A percentile compares a stretch with the other conserved stretches of the same genome.
phyloP scores from a whole-genome alignment of 345 rosid species.

The Syzygium aromaticum region DNA sequence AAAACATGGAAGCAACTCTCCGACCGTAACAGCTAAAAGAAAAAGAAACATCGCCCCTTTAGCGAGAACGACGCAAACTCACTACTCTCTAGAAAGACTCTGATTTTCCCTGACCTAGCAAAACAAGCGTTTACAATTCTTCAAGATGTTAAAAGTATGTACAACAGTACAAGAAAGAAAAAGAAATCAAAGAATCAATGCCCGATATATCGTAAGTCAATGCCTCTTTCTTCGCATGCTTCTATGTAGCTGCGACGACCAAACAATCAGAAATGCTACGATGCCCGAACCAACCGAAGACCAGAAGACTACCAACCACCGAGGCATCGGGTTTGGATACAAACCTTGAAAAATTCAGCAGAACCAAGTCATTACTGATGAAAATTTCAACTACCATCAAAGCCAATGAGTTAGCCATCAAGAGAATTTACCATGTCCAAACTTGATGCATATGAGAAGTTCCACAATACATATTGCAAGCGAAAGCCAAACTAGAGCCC shows the following conservation, averaged over 20 bases:
- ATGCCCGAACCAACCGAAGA: conserved; percentile 49
- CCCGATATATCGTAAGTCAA: conserved; percentile 11
- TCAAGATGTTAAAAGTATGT: neutral
- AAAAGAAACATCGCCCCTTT: neutral
- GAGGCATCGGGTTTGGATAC: conserved; percentile 85
- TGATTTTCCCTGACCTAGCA: neutral
- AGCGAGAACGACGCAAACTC: neutral
- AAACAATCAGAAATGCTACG: conserved; percentile 40
- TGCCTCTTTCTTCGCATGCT: conserved; percentile 54
- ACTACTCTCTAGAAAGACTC: neutral
- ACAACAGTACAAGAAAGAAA: neutral
- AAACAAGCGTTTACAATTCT: neutral
- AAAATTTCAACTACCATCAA: neutral
- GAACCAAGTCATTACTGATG: neutral
- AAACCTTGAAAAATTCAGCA: conserved; percentile 34
- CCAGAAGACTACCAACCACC: conserved; percentile 70
- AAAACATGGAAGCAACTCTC: neutral
- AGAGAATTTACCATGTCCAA: conserved; percentile 62
- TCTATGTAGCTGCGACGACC: conserved; percentile 75
- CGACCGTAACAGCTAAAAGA: neutral
- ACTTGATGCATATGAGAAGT: conserved; percentile 94
- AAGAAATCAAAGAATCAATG: conserved; percentile 1
- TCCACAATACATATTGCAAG: conserved; percentile 92
- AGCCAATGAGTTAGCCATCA: neutral
- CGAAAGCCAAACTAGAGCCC: conserved; percentile 98